Evolutionary conservation across 441 rosid genomes (phyloP).

Genomic region (Pelargonium fulgidum): DNA sequence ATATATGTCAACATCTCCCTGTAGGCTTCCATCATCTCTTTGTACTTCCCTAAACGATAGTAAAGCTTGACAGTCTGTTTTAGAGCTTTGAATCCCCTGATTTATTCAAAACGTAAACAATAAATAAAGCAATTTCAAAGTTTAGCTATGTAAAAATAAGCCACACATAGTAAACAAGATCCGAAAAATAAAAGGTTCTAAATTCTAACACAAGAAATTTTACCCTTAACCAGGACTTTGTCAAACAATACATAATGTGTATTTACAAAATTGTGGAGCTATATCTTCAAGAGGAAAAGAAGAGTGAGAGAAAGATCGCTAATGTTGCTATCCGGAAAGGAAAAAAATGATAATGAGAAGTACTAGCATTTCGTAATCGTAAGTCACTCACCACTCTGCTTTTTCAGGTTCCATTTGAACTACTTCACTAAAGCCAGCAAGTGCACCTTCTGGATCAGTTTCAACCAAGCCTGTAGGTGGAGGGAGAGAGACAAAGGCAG

Average conservation of each 20-base stretch:
- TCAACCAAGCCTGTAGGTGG: constrained; percentile 61
- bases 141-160: background rate
- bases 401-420: constrained; percentile 95
- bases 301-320: too few species aligned
- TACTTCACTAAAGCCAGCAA: constrained; percentile 88
- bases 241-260: background rate
- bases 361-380: background rate
- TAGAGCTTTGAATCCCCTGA: constrained; percentile 96
- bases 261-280: background rate
- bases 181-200: background rate
- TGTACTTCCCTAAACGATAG: constrained; percentile 76
- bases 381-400: constrained; percentile 75
- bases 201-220: background rate
- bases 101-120: too few species aligned
- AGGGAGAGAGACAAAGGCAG: background rate
- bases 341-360: background rate
- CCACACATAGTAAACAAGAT: background rate
- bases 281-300: too few species aligned
- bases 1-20: constrained; percentile 93
- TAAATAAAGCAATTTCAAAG: background rate
- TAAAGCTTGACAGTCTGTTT: constrained; percentile 97
- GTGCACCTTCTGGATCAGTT: constrained; percentile 90
- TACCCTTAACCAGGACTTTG: background rate
- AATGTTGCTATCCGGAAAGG: too few species aligned
- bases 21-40: constrained; percentile 94